Evolutionary conservation across 345 rosid genomes (phyloP).

Genomic region (Citrus hindsii): DNA sequence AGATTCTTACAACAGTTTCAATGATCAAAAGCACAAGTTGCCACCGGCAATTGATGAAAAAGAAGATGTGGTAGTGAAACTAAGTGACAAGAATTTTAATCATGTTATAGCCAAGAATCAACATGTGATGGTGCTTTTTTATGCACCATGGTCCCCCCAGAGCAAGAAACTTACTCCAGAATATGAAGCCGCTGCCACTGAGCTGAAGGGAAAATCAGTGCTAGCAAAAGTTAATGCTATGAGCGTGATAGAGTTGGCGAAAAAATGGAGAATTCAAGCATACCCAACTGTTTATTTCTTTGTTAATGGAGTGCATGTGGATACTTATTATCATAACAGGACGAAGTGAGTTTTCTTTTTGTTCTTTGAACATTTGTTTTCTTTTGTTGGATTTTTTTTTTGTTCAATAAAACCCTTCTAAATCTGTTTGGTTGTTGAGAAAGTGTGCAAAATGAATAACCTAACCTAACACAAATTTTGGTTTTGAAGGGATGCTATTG

Average conservation of each 20-base stretch:
- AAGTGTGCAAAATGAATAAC: not conserved
- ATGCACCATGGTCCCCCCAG: constrained; percentile 12
- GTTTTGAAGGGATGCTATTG: constrained; percentile 12
- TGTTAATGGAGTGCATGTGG: constrained; percentile 6
- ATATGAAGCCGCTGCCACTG: constrained; percentile 24
- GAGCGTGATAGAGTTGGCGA: not conserved
- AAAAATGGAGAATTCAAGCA: not conserved
- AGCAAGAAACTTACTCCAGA: constrained; percentile 5
- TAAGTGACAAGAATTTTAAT: constrained; percentile 15
- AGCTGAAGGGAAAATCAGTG: constrained; percentile 22
- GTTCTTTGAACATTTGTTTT: no score
- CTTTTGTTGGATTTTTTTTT: not conserved
- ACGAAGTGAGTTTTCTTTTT: constrained; percentile 1
- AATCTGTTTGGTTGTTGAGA: not conserved
- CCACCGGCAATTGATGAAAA: constrained; percentile 1
- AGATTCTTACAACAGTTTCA: not conserved
- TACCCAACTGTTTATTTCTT: constrained; percentile 11
- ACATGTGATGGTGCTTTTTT: constrained; percentile 21
- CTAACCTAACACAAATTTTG: no score
- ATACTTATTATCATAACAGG: not conserved
- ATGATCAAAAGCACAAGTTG: not conserved
- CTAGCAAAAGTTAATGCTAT: constrained; percentile 14
- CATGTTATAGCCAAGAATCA: constrained; percentile 7
- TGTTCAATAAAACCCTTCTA: not conserved
- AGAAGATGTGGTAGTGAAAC: constrained; percentile 6